phyloP scores from a whole-genome alignment of 306 rosid genomes.

The Dalbergia cochinchinensis region DNA sequence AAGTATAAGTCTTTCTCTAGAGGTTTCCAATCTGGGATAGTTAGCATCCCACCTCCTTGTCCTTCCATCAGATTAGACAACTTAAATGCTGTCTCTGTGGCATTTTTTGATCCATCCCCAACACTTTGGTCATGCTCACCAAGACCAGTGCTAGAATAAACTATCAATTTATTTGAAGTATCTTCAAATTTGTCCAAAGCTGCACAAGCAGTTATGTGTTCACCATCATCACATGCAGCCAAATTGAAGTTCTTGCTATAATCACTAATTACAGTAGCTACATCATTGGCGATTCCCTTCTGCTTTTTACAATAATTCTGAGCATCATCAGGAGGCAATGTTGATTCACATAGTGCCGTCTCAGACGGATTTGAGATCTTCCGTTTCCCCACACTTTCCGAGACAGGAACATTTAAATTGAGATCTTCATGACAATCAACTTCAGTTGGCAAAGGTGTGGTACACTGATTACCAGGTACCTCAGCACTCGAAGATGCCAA shows the following conservation, averaged over 20 bases:
- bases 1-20: slow-evolving; percentile 87
- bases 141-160: slow-evolving; percentile 55
- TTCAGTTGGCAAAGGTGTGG: slow-evolving; percentile 44
- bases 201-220: slow-evolving; percentile 38
- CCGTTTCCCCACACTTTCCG: slow-evolving; percentile 62
- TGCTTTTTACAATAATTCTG: slow-evolving; percentile 65
- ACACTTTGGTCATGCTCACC: slow-evolving; percentile 50
- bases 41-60: slow-evolving; percentile 50
- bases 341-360: slow-evolving; percentile 45
- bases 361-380: slow-evolving; percentile 56
- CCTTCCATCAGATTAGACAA: slow-evolving; percentile 50
- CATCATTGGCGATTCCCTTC: slow-evolving; percentile 66
- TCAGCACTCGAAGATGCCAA: slow-evolving; percentile 56
- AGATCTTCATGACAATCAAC: slow-evolving; percentile 48
- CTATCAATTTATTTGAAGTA: slow-evolving; percentile 51
- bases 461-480: slow-evolving; percentile 52
- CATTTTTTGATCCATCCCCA: slow-evolving; percentile 51
- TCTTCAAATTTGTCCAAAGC: slow-evolving; percentile 46
- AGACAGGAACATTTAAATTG: slow-evolving; percentile 56
- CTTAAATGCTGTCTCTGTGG: slow-evolving; percentile 48
- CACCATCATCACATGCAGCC: slow-evolving; percentile 50
- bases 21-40: slow-evolving; percentile 76
- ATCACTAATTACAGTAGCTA: slow-evolving; percentile 53
- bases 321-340: slow-evolving; percentile 55
- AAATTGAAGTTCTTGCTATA: slow-evolving; percentile 46